A percentile compares a stretch with the other conserved stretches of the same genome.
Evolutionary conservation across 768 basidiomycete species (phyloP).

Genomic region (Mycena rosella): DNA sequence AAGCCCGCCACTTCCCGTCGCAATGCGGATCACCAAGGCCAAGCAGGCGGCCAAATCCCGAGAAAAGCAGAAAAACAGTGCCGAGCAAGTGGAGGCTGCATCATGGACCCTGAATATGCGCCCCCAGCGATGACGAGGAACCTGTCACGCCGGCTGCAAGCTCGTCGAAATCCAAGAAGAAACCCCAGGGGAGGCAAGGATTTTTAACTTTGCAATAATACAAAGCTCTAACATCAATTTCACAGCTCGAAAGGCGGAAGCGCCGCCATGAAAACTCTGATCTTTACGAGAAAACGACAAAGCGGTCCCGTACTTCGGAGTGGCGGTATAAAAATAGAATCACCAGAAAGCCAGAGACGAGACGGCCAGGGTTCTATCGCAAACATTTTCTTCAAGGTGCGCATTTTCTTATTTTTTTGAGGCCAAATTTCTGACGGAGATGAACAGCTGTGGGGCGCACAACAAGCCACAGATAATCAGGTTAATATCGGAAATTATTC

Average conservation of each 20-base stretch:
- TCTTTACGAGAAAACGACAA: slow-evolving; percentile 17
- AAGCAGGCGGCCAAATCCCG: slow-evolving; percentile 18
- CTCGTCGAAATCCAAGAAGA: slow-evolving; percentile 4
- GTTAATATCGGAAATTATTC: no score
- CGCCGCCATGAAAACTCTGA: slow-evolving; percentile 14
- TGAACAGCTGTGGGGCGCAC: slow-evolving; percentile 6
- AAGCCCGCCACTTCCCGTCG: slow-evolving; percentile 4
- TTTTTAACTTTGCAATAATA: background rate
- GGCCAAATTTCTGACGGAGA: no score
- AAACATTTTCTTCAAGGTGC: slow-evolving; percentile 17
- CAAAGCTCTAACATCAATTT: slow-evolving; percentile 1
- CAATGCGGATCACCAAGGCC: slow-evolving; percentile 16
- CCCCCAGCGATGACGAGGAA: slow-evolving; percentile 8
- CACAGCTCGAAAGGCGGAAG: slow-evolving; percentile 12
- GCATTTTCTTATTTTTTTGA: background rate
- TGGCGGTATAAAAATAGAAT: slow-evolving; percentile 19
- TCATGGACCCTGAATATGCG: slow-evolving; percentile 15
- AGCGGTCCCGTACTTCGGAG: slow-evolving; percentile 20
- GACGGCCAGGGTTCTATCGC: slow-evolving; percentile 21
- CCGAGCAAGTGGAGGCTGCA: slow-evolving; percentile 9
- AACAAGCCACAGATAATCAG: background rate
- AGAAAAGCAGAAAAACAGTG: slow-evolving; percentile 19
- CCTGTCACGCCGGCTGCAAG: background rate
- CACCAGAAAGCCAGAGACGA: slow-evolving; percentile 15
- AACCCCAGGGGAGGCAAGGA: slow-evolving; percentile 14